Conservation (phyloP, 768 basidiomycete species). For the Gymnopilus dilepis region DNA sequence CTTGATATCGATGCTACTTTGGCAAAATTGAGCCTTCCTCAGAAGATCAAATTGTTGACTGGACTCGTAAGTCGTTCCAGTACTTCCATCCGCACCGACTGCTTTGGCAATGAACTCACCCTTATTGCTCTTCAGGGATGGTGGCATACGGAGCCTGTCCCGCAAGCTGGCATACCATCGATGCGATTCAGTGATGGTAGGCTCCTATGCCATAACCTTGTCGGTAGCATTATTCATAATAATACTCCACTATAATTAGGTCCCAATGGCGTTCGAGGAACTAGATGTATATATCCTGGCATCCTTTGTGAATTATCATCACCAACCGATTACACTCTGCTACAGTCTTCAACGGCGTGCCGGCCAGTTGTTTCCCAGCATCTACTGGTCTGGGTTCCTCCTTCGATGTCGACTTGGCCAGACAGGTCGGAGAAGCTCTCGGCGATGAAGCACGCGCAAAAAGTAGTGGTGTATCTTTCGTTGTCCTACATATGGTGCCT, state of each 20-base stretch:
- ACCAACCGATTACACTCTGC: constrained; percentile 31
- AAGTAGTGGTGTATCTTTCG: constrained; percentile 26
- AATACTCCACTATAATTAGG: constrained; percentile 31
- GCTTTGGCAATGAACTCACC: not conserved
- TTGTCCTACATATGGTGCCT: constrained; percentile 1
- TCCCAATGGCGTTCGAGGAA: constrained; percentile 56
- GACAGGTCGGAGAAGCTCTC: constrained; percentile 52
- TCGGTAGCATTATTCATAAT: not conserved
- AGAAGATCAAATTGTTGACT: constrained; percentile 52
- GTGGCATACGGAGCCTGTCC: constrained; percentile 52
- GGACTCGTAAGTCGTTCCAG: constrained; percentile 37
- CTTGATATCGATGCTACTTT: constrained; percentile 44
- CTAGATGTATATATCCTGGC: constrained; percentile 43
- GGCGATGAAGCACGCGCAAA: constrained; percentile 59
- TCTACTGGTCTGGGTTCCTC: constrained; percentile 62
- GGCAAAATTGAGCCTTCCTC: constrained; percentile 39
- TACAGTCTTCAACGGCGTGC: constrained; percentile 59
- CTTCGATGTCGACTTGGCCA: constrained; percentile 56
- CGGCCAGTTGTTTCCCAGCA: constrained; percentile 61
- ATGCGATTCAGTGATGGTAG: constrained; percentile 54
- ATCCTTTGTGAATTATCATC: constrained; percentile 42
- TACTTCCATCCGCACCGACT: not conserved
- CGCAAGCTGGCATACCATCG: constrained; percentile 44
- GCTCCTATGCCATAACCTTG: constrained; percentile 1
- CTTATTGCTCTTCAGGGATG: constrained; percentile 38